These are phyloP conservation scores for Russula sp. DNA, from an alignment of 768 basidiomycete genomes.

Conservation along the genomic window DNA sequence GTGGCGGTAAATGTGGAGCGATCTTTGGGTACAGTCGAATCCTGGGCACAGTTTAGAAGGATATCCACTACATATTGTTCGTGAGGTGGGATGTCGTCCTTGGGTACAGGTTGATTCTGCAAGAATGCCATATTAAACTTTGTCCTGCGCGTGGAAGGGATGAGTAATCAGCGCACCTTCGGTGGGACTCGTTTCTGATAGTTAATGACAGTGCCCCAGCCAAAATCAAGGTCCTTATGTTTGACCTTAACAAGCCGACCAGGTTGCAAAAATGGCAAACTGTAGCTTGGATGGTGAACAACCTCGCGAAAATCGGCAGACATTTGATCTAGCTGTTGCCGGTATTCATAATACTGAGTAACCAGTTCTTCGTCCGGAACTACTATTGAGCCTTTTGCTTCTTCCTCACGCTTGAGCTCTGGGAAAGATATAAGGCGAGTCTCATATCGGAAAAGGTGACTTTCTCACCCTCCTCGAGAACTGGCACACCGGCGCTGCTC, in stretches of 20 bases:
- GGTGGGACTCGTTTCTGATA: slow-evolving; percentile 82
- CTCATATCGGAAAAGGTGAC: background rate
- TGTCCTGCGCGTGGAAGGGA: background rate
- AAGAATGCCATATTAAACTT: background rate
- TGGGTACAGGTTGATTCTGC: slow-evolving; percentile 60
- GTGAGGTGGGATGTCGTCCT: slow-evolving; percentile 70
- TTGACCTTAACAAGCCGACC: slow-evolving; percentile 91
- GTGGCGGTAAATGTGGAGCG: slow-evolving; percentile 46
- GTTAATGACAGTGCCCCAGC: slow-evolving; percentile 93
- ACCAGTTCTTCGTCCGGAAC: slow-evolving; percentile 81
- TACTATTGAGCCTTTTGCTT: slow-evolving; percentile 49
- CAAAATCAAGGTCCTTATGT: slow-evolving; percentile 82
- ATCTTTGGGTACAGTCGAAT: slow-evolving; percentile 53
- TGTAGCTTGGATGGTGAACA: slow-evolving; percentile 90
- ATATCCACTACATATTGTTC: slow-evolving; percentile 93
- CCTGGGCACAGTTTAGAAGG: slow-evolving; percentile 69
- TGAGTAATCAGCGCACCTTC: slow-evolving; percentile 43
- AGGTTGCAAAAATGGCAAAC: slow-evolving; percentile 87
- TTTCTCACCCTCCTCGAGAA: slow-evolving; percentile 63
- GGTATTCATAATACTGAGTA: slow-evolving; percentile 84
- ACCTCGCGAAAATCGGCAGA: slow-evolving; percentile 83
- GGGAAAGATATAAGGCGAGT: background rate
- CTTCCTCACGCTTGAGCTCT: slow-evolving; percentile 77
- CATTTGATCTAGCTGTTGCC: slow-evolving; percentile 91
- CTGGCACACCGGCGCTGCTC: slow-evolving; percentile 84